Evolutionary conservation across 805 yeast species (phyloP).

Genomic region (Metschnikowia chrysomelidarum): DNA sequence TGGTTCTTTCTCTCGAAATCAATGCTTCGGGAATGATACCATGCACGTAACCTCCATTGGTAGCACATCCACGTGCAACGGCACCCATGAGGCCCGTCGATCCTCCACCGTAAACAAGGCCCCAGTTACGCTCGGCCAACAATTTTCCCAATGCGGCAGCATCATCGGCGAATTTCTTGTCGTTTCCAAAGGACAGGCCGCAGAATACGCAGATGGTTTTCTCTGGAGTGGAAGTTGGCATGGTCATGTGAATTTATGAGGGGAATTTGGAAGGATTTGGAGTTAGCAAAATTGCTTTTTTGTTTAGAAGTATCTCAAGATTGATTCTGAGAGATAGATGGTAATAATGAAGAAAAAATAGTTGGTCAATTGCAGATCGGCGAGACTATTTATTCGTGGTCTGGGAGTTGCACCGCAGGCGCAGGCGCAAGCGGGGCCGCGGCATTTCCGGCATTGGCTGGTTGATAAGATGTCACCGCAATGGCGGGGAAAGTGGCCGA

Average conservation of each 20-base stretch:
- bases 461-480: slow-evolving; percentile 6
- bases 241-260: slow-evolving; percentile 6
- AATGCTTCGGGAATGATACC: slow-evolving; percentile 87
- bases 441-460: slow-evolving; percentile 9
- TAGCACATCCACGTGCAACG: slow-evolving; percentile 61
- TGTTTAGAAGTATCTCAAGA: neutral
- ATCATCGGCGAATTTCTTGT: slow-evolving; percentile 44
- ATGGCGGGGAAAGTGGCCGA: neutral
- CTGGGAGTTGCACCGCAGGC: slow-evolving; percentile 1
- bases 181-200: slow-evolving; percentile 75
- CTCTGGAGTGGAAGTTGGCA: slow-evolving; percentile 27
- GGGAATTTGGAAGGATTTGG: neutral
- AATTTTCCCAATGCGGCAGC: slow-evolving; percentile 61
- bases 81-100: slow-evolving; percentile 82
- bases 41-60: slow-evolving; percentile 65
- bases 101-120: slow-evolving; percentile 88
- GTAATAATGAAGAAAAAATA: no score
- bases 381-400: no score
- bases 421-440: slow-evolving; percentile 11
- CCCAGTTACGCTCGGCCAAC: slow-evolving; percentile 61
- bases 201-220: slow-evolving; percentile 78
- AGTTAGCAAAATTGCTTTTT: neutral
- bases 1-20: slow-evolving; percentile 66
- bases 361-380: no score
- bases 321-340: no score